phyloP scores from a whole-genome alignment of 2,329 filamentous ascomycete genomes.

The Epichloe sp. region DNA sequence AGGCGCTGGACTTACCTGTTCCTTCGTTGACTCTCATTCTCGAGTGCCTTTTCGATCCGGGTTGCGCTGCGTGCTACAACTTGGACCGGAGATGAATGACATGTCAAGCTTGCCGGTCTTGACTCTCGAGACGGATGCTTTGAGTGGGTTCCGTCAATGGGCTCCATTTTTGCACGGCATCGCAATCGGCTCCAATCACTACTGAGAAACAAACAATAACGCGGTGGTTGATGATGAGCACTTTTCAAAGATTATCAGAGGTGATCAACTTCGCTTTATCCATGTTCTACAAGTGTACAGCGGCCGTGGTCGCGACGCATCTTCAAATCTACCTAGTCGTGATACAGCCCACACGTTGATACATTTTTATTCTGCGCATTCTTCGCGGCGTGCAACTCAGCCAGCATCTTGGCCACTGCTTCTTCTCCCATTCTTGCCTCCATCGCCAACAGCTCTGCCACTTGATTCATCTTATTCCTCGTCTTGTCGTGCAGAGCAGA shows the following conservation, averaged over 20 bases:
- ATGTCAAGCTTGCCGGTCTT: too few relatives aligned
- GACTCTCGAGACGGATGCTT: too few relatives aligned
- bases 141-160: neutral
- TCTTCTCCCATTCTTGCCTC: constrained; percentile 16
- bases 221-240: too few relatives aligned
- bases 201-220: too few relatives aligned
- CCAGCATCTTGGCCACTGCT: constrained; percentile 11
- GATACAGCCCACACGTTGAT: neutral
- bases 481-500: constrained; percentile 9
- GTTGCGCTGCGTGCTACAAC: too few relatives aligned
- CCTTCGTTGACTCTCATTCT: constrained; percentile 33
- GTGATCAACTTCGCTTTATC: too few relatives aligned
- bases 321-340: neutral
- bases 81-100: neutral
- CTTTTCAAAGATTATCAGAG: too few relatives aligned
- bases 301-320: neutral
- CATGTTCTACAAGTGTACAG: neutral
- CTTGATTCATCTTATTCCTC: constrained; percentile 16
- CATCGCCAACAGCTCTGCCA: constrained; percentile 16
- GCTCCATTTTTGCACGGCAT: neutral
- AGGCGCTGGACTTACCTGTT: constrained; percentile 22
- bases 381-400: constrained; percentile 7
- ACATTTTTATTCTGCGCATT: neutral
- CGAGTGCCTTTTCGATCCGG: neutral
- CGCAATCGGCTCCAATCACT: too few relatives aligned